Conservation (phyloP, 371 early-diverging fungal species). For the Mucor racemosus region DNA sequence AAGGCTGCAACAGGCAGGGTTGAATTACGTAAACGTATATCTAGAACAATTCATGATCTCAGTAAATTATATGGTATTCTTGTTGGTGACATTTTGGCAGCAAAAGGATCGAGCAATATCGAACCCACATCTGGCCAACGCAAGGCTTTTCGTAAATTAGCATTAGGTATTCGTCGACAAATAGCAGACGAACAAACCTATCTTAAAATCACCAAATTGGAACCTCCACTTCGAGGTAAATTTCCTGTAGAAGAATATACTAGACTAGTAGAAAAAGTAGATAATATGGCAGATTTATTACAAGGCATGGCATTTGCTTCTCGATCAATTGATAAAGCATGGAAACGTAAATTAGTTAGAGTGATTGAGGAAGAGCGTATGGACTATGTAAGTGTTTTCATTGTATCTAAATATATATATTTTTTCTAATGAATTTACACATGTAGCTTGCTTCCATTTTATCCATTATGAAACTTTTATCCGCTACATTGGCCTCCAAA, state of each 20-base stretch:
- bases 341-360: conserved; percentile 31
- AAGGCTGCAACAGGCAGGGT: conserved; percentile 45
- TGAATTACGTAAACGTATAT: conserved; percentile 47
- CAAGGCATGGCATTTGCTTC: conserved; percentile 41
- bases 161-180: conserved; percentile 42
- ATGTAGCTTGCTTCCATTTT: conserved; percentile 44
- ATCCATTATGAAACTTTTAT: conserved; percentile 45
- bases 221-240: conserved; percentile 51
- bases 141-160: conserved; percentile 43
- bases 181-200: conserved; percentile 47
- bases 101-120: background rate
- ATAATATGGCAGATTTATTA: conserved; percentile 49
- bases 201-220: conserved; percentile 33
- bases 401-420: background rate
- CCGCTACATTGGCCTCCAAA: conserved; percentile 46
- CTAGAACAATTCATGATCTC: conserved; percentile 46
- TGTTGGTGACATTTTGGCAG: conserved; percentile 20
- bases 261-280: conserved; percentile 39
- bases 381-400: conserved; percentile 40
- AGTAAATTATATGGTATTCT: conserved; percentile 43
- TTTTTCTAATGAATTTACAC: background rate
- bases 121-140: conserved; percentile 29
- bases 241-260: conserved; percentile 41
- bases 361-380: conserved; percentile 34
- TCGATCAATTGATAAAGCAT: conserved; percentile 22